Base-by-base conservation (phyloP, 495 filamentous ascomycete genomes). In the Stereocaulon alpinum region DNA sequence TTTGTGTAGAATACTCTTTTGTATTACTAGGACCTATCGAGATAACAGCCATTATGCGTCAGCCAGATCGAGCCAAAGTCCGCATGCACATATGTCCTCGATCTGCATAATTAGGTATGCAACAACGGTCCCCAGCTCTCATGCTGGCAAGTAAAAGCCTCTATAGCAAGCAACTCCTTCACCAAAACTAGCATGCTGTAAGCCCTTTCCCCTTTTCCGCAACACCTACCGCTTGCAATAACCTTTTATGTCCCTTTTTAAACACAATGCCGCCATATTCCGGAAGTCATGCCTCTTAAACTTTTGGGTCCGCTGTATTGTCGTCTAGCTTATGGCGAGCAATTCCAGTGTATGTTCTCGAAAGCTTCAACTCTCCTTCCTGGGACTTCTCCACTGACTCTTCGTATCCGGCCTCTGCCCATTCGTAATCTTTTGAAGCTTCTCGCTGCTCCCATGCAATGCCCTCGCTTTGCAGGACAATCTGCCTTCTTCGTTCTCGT, bases 401-500 rank as follows among this genome's bases (percentile, higher is more conserved):
- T 30, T 53, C 49, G 43, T 60, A 63, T 24, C 40, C 56, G 15
- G 55, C 56, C 34, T 63, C 61, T 53, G 49, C 45, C 61, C 61
- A 63, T 12, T 60, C 50, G 14, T 53, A 40, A 10, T 60, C 56
- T 40, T 55, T 60, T 20, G 56, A 57, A 32, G 48, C 40, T 11
- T 54, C 29, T 32, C 27, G 29, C 45, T 49, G 24, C 14, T 29
- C 42, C n/a, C 40, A 40, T 3, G 53, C n/a, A 29, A 59, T 18
- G n/a, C 55, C 55, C 14, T 58, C 42, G 17, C 53, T 56, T 18
- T 49, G 41, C 43, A 66, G 32, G 9, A 64, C 49, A 0, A 56
- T 37, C 10, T 32, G 51, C n/a, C 64, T 61, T 44, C 64, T 66
- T 17, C 45, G 18, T 62, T 88, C 85, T 37, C 85, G 78, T 67